phyloP scores from a whole-genome alignment of 805 yeast species.

The Yarrowia keelungensis region DNA sequence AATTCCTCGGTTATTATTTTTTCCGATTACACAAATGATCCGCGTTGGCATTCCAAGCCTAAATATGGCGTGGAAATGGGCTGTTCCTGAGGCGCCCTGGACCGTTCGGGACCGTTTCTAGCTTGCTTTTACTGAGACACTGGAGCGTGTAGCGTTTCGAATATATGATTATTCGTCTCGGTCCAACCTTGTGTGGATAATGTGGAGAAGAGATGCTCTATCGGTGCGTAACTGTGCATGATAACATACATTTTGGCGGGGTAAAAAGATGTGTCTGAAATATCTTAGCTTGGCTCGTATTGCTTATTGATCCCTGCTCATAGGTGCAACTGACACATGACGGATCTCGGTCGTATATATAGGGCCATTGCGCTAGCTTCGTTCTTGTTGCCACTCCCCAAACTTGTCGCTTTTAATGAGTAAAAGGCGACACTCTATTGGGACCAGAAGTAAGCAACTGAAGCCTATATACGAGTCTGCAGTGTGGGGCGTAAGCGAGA shows the following conservation, averaged over 20 bases:
- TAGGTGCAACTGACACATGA: not conserved
- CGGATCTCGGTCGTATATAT: not conserved
- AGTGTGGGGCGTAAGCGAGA: conserved; percentile 6
- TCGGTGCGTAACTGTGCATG: conserved; percentile 17
- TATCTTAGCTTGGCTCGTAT: too few relatives aligned
- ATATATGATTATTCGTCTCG: conserved; percentile 22
- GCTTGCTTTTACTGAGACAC: not conserved
- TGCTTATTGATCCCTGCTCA: too few relatives aligned
- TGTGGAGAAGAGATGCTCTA: conserved; percentile 16
- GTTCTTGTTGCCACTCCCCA: not conserved
- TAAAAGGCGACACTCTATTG: conserved; percentile 22
- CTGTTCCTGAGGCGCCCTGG: not conserved
- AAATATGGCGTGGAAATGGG: not conserved
- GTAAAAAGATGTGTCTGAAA: not conserved
- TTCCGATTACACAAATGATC: not conserved
- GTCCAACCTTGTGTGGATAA: conserved; percentile 2
- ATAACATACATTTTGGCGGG: not conserved
- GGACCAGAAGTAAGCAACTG: conserved; percentile 7
- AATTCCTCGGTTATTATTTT: too few relatives aligned
- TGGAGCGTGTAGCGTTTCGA: not conserved
- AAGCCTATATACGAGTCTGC: not conserved
- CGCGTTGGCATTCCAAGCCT: not conserved
- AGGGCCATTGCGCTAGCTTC: not conserved
- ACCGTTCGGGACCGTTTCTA: conserved; percentile 1
- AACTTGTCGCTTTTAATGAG: conserved; percentile 3